These are phyloP conservation scores for Eucalyptus victrix DNA, from an alignment of 345 rosid species.

Conservation along the genomic window DNA sequence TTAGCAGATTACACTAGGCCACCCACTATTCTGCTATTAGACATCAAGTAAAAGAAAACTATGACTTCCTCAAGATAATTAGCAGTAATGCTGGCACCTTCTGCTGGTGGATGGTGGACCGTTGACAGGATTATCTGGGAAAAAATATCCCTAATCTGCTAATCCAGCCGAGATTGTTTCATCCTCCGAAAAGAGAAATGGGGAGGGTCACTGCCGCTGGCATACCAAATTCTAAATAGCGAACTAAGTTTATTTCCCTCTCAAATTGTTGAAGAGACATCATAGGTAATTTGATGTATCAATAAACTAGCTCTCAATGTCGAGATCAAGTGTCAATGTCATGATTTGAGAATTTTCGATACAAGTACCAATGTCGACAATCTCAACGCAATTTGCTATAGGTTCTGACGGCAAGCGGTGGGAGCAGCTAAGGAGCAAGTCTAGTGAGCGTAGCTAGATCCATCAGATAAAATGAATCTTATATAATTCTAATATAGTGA, in stretches of 20 bases:
- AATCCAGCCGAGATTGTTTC: neutral
- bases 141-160: neutral
- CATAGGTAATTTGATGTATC: neutral
- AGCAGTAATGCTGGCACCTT: neutral
- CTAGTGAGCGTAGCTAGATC: neutral
- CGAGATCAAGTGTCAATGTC: neutral
- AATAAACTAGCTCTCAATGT: neutral
- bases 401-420: fast-evolving
- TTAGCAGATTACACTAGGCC: neutral
- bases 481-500: too few species aligned
- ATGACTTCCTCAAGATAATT: neutral
- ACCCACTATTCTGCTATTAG: neutral
- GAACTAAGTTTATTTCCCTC: neutral
- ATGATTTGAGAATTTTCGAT: neutral
- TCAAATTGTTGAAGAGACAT: neutral
- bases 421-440: neutral
- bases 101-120: neutral
- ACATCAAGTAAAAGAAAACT: neutral
- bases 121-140: neutral
- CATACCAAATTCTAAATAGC: neutral
- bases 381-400: neutral
- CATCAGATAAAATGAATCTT: neutral
- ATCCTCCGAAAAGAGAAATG: neutral
- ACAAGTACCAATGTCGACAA: neutral
- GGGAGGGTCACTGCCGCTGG: neutral